Percentiles rank a stretch among this genome's conserved stretches.
Evolutionary conservation across 768 basidiomycete species (phyloP).

Genomic region (Lactarius vividus): DNA sequence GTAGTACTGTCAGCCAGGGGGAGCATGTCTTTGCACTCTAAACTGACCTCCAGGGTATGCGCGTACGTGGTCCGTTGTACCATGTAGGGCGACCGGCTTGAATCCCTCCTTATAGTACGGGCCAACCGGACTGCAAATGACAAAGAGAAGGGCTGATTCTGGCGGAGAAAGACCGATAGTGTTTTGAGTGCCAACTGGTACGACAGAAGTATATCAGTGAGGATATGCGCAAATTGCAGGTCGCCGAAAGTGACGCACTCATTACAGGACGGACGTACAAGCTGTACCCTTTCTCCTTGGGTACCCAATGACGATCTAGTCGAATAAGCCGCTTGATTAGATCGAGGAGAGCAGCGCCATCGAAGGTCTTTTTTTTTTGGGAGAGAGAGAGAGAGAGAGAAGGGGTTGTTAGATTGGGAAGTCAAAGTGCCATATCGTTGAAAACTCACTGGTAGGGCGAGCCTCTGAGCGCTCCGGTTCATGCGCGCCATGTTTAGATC

Average conservation of each 20-base stretch:
- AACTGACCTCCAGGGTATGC: constrained; percentile 75
- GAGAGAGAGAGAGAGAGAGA: too few species aligned
- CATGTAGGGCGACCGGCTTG: constrained; percentile 53
- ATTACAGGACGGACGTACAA: constrained; percentile 50
- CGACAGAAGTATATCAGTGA: neutral
- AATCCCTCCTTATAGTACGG: constrained; percentile 51
- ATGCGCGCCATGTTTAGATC: constrained; percentile 55
- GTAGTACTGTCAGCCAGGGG: neutral
- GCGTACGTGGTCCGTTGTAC: constrained; percentile 79
- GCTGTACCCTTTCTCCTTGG: constrained; percentile 46
- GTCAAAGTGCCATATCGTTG: neutral
- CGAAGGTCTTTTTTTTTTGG: constrained; percentile 38
- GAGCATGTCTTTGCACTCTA: neutral
- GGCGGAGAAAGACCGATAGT: constrained; percentile 51
- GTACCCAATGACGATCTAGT: constrained; percentile 51
- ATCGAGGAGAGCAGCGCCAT: constrained; percentile 40
- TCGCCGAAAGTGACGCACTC: constrained; percentile 27
- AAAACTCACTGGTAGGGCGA: constrained; percentile 35
- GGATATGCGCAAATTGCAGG: neutral
- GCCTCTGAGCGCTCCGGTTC: constrained; percentile 44
- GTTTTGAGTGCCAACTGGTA: constrained; percentile 44
- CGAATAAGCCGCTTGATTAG: constrained; percentile 47
- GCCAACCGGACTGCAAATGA: constrained; percentile 46
- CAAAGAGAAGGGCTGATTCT: constrained; percentile 46
- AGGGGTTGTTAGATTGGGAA: neutral